Conservation (phyloP, 192 early-diverging fungal species). For the Thoreauomyces humboldtii region DNA sequence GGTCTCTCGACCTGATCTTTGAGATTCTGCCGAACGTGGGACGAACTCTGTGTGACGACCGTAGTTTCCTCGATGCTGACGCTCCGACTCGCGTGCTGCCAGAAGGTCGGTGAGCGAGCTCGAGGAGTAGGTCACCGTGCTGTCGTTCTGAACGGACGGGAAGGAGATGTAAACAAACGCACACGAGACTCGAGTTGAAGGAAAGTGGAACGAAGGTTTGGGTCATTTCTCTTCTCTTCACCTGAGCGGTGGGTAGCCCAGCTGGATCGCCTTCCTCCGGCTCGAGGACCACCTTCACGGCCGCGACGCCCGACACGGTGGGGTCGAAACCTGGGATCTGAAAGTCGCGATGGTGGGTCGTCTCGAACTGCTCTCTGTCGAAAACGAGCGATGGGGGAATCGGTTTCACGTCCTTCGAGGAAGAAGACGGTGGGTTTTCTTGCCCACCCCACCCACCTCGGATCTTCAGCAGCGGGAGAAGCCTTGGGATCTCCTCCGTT, state of each 20-base stretch:
- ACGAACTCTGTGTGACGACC: not conserved
- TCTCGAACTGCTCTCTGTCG: not conserved
- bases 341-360: constrained; percentile 4
- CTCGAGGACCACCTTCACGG: not conserved
- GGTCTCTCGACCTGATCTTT: not conserved
- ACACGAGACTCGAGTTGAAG: too few relatives aligned
- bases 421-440: too few relatives aligned
- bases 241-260: not conserved
- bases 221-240: too few relatives aligned
- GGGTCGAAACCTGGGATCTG: constrained; percentile 2
- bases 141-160: constrained; percentile 11
- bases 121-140: not conserved
- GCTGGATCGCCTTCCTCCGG: not conserved
- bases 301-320: not conserved
- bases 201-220: too few relatives aligned
- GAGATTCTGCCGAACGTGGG: not conserved
- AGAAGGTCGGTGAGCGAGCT: not conserved
- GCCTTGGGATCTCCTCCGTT: too few relatives aligned
- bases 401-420: too few relatives aligned
- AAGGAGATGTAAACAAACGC: too few relatives aligned
- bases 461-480: too few relatives aligned
- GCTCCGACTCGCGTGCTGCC: not conserved
- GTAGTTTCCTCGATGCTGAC: not conserved
- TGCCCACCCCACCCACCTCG: too few relatives aligned
- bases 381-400: too few relatives aligned